Base-by-base conservation (phyloP, 768 basidiomycete species). In the Tephrocybe sp. region DNA sequence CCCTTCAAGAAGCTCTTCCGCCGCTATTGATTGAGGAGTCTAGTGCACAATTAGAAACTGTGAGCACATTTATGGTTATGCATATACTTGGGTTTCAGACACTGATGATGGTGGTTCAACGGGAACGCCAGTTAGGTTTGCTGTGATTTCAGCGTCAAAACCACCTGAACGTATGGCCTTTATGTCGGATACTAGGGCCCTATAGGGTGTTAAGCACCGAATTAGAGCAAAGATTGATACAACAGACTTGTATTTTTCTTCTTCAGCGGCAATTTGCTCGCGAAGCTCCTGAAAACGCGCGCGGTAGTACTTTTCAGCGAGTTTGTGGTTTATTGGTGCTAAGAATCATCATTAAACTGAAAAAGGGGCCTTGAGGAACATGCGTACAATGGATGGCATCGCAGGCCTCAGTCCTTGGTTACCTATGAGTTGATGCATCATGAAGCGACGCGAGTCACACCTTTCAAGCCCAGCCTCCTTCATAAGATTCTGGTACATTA, bases 291-390 rank as follows among this genome's bases (percentile, higher is more conserved):
- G 63, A 32, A 92, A 74, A 25, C 93, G 85, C 4, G 76, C 74
- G 34, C 76, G 68, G 62, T 90, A 96, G 66, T 85, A 81, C 44
- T 76, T 86, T 63, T 89, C 83, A 1, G 94, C 92, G 34, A 97
- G 78, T 44, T 75, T 71, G 9, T 86, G 75, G 58, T 91, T 85
- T 8, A 72, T 62, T 11, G 77, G 74, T 36, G 88, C 93, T 93
- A 59, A 11, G 34, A 21, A 30, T 42, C 47, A 14, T 51, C 68
- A 21, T 57, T 40, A 17, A 10, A 51, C 24, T 39, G 20, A 15
- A 12, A 39, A 4, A 20, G n/a, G 12, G 12, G n/a, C 18, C 23
- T 8, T 18, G 33, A 23, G 32, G 28, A 24, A 49, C 15, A 24
- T 50, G 38, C 46, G 10, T 28, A 85, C 88, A 80, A 55, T 82